Base-by-base conservation (phyloP, 805 yeast genomes). In the Myxozyma geophila region DNA sequence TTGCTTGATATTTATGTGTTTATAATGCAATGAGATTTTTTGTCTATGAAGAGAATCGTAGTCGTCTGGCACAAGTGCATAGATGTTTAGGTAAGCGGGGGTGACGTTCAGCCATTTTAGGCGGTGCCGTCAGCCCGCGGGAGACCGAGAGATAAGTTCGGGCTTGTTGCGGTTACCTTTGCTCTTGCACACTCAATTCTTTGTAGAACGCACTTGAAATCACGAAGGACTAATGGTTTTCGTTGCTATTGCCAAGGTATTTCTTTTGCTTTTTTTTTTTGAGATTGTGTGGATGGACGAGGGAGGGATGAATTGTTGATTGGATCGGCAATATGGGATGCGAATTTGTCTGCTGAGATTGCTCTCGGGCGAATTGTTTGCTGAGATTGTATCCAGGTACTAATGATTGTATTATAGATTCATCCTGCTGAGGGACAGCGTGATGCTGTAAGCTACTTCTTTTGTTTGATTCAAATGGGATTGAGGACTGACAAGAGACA, bases 221-320 rank as follows among this genome's bases (percentile, higher is more conserved):
- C 5, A 28, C 28, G 28, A 28, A 28, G 28, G 5, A 28, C 2
- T 28, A 53, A 60, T 54, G 55, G 28, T 51, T 41, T 36, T 50
- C 13, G 35, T 60, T 39, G 48, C 49, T 15, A 35, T 56, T 37
- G 60, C 64, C 37, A 57, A 35, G 44, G 64, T 60, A 51, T 36
- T 46, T 52, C 5, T 28, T 28, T 28, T 28, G 2, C 5, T 28
- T 28, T 28, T 28, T 28, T 28, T 5, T 3, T 28, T 28, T 13
- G 35, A 36, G 10, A 53, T 46, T 56, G 58, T 8, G 62, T 15
- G 12, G 12, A 17, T 15, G 19, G n/a, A 2, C 7, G 5, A 19
- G 21, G 12, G n/a, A n/a, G 4, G 19, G 28, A 15, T 49, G 53
- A 21, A 28, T 28, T 13, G n/a, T 17, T 28, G 36, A 9, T 35